Conservation (phyloP, 2,329 filamentous ascomycete species). For the Xylariaceae sp. region DNA sequence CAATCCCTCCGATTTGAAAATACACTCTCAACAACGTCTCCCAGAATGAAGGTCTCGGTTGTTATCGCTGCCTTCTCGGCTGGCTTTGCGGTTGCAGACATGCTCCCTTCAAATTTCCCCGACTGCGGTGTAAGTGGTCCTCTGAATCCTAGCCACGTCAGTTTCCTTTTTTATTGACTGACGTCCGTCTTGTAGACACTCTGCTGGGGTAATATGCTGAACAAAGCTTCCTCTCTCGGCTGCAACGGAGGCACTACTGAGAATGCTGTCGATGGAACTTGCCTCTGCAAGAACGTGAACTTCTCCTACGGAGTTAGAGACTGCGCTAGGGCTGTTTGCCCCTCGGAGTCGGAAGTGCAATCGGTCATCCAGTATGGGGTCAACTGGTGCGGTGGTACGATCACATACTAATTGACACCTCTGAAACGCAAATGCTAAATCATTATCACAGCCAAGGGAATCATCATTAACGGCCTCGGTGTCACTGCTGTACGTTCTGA, state of each 20-base stretch:
- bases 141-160: neutral
- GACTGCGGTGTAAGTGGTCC: slow-evolving; percentile 47
- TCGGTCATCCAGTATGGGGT: slow-evolving; percentile 26
- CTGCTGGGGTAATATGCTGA: slow-evolving; percentile 49
- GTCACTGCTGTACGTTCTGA: slow-evolving; percentile 9
- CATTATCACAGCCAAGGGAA: slow-evolving; percentile 18
- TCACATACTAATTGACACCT: no score
- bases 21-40: slow-evolving; percentile 9
- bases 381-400: slow-evolving; percentile 28
- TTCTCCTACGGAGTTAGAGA: slow-evolving; percentile 37
- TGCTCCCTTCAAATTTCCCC: slow-evolving; percentile 37
- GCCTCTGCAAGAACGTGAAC: slow-evolving; percentile 38
- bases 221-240: slow-evolving; percentile 39
- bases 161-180: neutral
- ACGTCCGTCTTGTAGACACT: slow-evolving; percentile 32
- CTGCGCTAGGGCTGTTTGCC: slow-evolving; percentile 26
- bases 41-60: slow-evolving; percentile 48
- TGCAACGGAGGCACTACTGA: slow-evolving; percentile 34
- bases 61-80: slow-evolving; percentile 39
- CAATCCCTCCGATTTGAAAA: slow-evolving; percentile 7
- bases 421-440: slow-evolving; percentile 1
- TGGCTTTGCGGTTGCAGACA: slow-evolving; percentile 38
- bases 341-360: slow-evolving; percentile 11
- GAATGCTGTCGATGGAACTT: slow-evolving; percentile 26
- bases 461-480: slow-evolving; percentile 17